Evolutionary conservation across 2,329 filamentous ascomycete genomes (phyloP).

Genomic region (Kalaharituber pfeilii): DNA sequence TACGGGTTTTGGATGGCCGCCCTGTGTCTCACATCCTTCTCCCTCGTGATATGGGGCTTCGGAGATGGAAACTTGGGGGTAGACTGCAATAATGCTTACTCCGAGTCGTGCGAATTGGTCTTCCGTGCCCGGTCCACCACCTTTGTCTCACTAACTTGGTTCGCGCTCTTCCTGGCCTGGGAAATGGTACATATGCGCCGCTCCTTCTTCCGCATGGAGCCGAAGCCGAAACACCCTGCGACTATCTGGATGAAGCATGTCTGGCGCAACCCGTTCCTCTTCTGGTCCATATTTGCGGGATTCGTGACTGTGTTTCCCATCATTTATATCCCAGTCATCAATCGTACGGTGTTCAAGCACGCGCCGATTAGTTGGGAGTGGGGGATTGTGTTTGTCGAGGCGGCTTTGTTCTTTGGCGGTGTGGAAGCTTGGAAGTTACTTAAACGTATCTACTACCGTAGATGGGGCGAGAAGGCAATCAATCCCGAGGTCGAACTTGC

Average conservation of each 20-base stretch:
- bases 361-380: conserved; percentile 53
- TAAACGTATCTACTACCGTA: conserved; percentile 35
- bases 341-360: conserved; percentile 51
- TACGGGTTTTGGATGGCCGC: conserved; percentile 64
- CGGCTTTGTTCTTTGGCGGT: conserved; percentile 43
- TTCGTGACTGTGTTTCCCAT: conserved; percentile 44
- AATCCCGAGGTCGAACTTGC: conserved; percentile 17
- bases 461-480: conserved; percentile 13
- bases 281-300: conserved; percentile 44
- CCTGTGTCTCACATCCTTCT: conserved; percentile 46
- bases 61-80: conserved; percentile 40
- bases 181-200: conserved; percentile 45
- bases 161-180: conserved; percentile 60
- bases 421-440: conserved; percentile 53
- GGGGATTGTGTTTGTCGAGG: conserved; percentile 46
- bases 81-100: conserved; percentile 44
- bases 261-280: conserved; percentile 52
- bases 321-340: conserved; percentile 50
- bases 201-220: conserved; percentile 59
- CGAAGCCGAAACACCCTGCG: conserved; percentile 23
- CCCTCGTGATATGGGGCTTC: conserved; percentile 45
- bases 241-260: conserved; percentile 32
- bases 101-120: conserved; percentile 40
- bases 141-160: conserved; percentile 60
- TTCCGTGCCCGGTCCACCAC: conserved; percentile 57